Evolutionary conservation across 2,329 filamentous ascomycete genomes (phyloP).

Genomic region (Paecilomyces sp.): DNA sequence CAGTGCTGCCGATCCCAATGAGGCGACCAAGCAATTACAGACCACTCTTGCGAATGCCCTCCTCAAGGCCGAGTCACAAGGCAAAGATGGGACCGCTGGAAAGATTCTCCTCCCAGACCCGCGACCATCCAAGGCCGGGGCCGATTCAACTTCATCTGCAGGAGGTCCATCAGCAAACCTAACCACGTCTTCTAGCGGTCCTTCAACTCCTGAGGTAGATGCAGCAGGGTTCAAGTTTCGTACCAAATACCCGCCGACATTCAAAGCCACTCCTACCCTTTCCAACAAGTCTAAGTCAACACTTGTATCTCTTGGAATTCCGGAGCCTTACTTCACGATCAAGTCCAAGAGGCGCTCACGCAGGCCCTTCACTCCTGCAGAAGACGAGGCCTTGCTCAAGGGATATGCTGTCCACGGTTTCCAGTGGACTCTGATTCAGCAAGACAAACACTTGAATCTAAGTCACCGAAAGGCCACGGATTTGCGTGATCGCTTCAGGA

Average conservation of each 20-base stretch:
- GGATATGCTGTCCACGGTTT: constrained; percentile 55
- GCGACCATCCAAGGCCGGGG: constrained; percentile 11
- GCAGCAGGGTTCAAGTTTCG: constrained; percentile 6
- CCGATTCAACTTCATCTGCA: constrained; percentile 3
- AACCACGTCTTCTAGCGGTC: constrained; percentile 12
- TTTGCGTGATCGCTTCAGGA: constrained; percentile 55
- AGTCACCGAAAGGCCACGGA: constrained; percentile 49
- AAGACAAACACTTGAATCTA: constrained; percentile 48
- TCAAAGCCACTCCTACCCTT: constrained; percentile 20
- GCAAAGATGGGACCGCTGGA: constrained; percentile 12
- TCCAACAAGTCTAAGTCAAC: constrained; percentile 25
- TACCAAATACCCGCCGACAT: constrained; percentile 10
- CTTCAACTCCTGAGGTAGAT: constrained; percentile 10
- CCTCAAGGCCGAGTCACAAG: constrained; percentile 21
- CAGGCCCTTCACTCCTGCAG: constrained; percentile 48
- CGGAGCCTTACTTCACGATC: constrained; percentile 38
- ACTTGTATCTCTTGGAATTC: constrained; percentile 39
- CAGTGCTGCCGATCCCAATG: constrained; percentile 27
- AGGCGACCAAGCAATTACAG: constrained; percentile 29
- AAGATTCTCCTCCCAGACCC: constrained; percentile 21
- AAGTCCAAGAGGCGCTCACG: constrained; percentile 47
- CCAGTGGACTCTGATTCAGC: constrained; percentile 53
- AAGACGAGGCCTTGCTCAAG: constrained; percentile 52
- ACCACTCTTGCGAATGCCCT: constrained; percentile 27
- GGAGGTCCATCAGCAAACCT: constrained; percentile 8